phyloP scores from a whole-genome alignment of 2,329 filamentous ascomycete genomes.

The Fusarium buxicola region DNA sequence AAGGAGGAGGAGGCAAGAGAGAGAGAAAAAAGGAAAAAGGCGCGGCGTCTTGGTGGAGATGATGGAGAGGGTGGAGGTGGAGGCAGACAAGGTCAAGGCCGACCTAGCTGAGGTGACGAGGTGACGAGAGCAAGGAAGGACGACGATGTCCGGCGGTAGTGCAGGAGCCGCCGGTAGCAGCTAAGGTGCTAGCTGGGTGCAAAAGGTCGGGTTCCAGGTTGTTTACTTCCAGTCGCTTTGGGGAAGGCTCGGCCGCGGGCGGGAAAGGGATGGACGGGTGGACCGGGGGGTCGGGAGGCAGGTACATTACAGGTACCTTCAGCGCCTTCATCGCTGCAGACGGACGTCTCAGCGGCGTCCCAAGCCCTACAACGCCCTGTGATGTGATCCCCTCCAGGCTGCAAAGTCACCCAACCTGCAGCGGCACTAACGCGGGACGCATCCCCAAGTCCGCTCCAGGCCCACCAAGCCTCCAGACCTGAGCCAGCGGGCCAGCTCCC shows the following conservation, averaged over 20 bases:
- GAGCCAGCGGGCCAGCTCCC: constrained; percentile 5
- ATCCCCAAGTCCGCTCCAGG: background rate
- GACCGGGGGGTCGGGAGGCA: constrained; percentile 18
- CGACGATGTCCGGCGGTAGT: background rate
- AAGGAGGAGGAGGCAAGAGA: constrained; percentile 24
- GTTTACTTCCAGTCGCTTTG: constrained; percentile 45
- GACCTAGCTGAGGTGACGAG: constrained; percentile 27
- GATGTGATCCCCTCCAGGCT: too few relatives aligned
- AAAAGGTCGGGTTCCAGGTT: constrained; percentile 16
- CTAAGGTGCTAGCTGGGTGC: too few relatives aligned
- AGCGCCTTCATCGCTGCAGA: constrained; percentile 3
- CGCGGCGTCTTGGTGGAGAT: constrained; percentile 31
- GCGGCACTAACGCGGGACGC: constrained; percentile 9
- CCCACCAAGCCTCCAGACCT: background rate
- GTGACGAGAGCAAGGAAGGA: constrained; percentile 20
- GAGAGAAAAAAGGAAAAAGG: constrained; percentile 22
- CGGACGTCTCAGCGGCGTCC: background rate
- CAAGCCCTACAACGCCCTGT: constrained; percentile 15
- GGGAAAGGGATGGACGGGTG: constrained; percentile 39
- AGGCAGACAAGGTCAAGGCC: constrained; percentile 14
- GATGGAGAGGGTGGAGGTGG: constrained; percentile 25
- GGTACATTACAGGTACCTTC: constrained; percentile 38
- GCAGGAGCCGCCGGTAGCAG: background rate
- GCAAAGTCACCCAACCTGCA: constrained; percentile 20
- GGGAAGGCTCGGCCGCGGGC: constrained; percentile 37